Base-by-base conservation (phyloP, 805 yeast species). In the Dipodascopsis tothii region DNA sequence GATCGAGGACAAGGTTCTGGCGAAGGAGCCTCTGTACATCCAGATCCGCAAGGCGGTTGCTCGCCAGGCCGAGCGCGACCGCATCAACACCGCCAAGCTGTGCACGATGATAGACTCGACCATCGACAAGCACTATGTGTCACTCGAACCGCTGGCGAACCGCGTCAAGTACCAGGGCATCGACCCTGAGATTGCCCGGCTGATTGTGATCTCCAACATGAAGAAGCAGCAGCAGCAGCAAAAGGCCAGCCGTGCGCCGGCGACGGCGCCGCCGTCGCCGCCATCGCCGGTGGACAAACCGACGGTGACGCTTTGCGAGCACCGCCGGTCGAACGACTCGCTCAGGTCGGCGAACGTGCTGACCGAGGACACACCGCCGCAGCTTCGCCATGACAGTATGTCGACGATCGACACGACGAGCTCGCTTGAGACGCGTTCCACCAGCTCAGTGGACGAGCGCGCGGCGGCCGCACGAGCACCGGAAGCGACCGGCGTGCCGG, bases 1-100 rank as follows among this genome's bases (percentile, higher is more conserved):
- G 30, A 41, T 49, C 21, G 52, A 50, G 37, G 53, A 49, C 34
- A 48, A 48, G 20, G 23, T 21, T 17, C 39, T 49, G 17, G 46
- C 35, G 9, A 43, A 40, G 28, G 50, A 39, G 44, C 52, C 53
- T 11, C 43, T 48, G 6, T 49, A 47, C 46, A 32, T 32, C 34
- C 48, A 45, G 37, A 48, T 48, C 18, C 42, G 50, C 9, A 33
- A 43, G 14, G 46, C 47, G 6, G 21, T 46, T 14, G 30, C 30
- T 14, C 30, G 30, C 11, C 30, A 25, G 30, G 14, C 30, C 9
- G 30, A 25, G 30, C 30, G 9, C 14, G 30, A 9, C 30, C 9
- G 14, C 11, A 25, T 25, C 30, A 25, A 14, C 9, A 14, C 30
- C 14, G 30, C 30, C 30, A 25, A 14, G 14, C 11, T 14, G 9